Base-by-base conservation (phyloP, 768 basidiomycete species). In the Russula lepida region DNA sequence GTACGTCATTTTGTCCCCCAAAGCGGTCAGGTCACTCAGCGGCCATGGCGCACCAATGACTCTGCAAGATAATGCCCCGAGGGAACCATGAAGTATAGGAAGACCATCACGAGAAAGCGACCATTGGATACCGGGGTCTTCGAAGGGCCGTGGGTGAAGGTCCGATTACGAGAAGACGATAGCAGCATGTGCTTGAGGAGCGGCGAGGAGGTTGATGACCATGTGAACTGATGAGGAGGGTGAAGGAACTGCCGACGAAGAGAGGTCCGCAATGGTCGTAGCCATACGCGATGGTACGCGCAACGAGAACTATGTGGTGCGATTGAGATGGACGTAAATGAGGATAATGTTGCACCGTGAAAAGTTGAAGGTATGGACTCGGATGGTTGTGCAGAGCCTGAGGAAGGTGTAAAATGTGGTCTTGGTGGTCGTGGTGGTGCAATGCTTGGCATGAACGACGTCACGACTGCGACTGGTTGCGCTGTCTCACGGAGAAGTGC, bases 271-370 rank as follows among this genome's bases (percentile, higher is more conserved):
- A 28, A 89, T 78, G 0, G 82, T 75, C 2, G 77, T 74, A 0
- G 93, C 92, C 84, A 95, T 89, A 4, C 92, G 80, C 0, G 93
- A 95, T 4, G 95, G 95, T 19, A 92, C 79, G 35, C 92, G 87
- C 21, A 98, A 79, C 19, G 93, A 87, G 71, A 98, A 98, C 0
- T 92, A 66, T 84, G 76, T 2, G 95, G 95, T 66, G 92, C 84
- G 78, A 98, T 83, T 2, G 95, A 84, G 69, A 98, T 84, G 30
- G 92, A 93, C 23, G 92, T 84, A 71, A 98, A 93, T 0, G 93
- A 95, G 9, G 95, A 95, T 33, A 98, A 78, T 1, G 95, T 98
- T 23, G 93, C 92, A 65, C 95, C 94, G 72, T 97, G 94, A 68
- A 81, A 92, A 12, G 59, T 66, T 7, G n/a, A 48, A 44, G 53